These are phyloP conservation scores for Zymoseptoria tritici DNA, from an alignment of 2,329 filamentous ascomycete genomes.

Conservation along the genomic window DNA sequence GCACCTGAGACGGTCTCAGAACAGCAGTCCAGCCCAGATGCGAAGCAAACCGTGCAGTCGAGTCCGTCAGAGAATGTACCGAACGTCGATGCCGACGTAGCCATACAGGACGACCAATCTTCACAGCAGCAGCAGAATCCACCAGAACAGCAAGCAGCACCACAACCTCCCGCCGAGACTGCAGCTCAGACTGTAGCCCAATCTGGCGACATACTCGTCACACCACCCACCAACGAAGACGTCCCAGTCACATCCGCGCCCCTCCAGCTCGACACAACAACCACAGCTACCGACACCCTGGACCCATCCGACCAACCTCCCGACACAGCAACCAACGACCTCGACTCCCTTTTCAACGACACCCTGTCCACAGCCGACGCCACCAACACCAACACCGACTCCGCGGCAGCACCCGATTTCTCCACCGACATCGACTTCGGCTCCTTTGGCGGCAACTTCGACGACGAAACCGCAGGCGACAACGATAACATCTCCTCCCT, in stretches of 20 bases:
- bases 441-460: slow-evolving; percentile 20
- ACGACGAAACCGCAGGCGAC: slow-evolving; percentile 18
- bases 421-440: slow-evolving; percentile 30
- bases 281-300: background rate
- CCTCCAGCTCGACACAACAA: background rate
- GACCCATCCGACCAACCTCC: slow-evolving; percentile 14
- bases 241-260: background rate
- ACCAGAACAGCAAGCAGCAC: background rate
- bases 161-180: background rate
- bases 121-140: slow-evolving; percentile 1
- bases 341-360: slow-evolving; percentile 31
- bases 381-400: slow-evolving; percentile 6
- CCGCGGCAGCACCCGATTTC: slow-evolving; percentile 16
- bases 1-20: slow-evolving; percentile 1
- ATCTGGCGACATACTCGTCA: background rate
- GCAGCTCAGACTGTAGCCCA: slow-evolving; percentile 1
- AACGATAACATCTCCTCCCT: slow-evolving; percentile 31
- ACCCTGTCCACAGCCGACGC: slow-evolving; percentile 14
- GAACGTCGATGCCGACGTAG: slow-evolving; percentile 1
- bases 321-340: slow-evolving; percentile 24
- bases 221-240: background rate
- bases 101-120: slow-evolving; percentile 4
- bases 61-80: background rate
- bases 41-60: background rate
- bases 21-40: background rate